phyloP scores from a whole-genome alignment of 1,284 basidiomycete species.

The Leccinum insolens region DNA sequence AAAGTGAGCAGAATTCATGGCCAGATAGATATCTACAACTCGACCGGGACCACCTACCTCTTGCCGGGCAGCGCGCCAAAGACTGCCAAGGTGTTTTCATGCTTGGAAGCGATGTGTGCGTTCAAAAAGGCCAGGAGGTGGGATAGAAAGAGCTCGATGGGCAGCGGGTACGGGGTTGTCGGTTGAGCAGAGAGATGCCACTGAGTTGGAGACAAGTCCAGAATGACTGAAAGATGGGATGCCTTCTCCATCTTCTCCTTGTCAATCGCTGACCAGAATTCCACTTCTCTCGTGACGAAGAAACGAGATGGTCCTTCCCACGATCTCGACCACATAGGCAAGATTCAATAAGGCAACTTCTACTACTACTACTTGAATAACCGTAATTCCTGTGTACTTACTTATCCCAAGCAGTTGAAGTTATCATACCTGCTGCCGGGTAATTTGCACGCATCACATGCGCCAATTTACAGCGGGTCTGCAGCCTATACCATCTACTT shows the following conservation, averaged over 20 bases:
- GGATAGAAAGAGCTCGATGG: conserved; percentile 70
- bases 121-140: conserved; percentile 92
- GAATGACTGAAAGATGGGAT: conserved; percentile 78
- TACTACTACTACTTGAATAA: no score
- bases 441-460: no score
- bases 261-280: neutral
- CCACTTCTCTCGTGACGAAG: no score
- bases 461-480: no score
- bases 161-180: conserved; percentile 52
- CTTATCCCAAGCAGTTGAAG: no score
- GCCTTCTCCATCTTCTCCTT: conserved; percentile 49
- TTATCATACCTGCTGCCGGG: no score
- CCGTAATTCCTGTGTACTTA: no score
- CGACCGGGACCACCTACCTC: conserved; percentile 50
- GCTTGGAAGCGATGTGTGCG: conserved; percentile 86
- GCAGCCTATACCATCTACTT: no score
- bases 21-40: neutral
- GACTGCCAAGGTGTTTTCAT: conserved; percentile 92
- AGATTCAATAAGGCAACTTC: no score
- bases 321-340: no score
- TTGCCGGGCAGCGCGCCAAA: conserved; percentile 87
- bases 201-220: conserved; percentile 83
- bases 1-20: neutral
- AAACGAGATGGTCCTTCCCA: no score
- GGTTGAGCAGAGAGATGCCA: conserved; percentile 70